These are phyloP conservation scores for Arthrobotrys sinensis DNA, from an alignment of 2,329 filamentous ascomycete genomes.

Conservation along the genomic window DNA sequence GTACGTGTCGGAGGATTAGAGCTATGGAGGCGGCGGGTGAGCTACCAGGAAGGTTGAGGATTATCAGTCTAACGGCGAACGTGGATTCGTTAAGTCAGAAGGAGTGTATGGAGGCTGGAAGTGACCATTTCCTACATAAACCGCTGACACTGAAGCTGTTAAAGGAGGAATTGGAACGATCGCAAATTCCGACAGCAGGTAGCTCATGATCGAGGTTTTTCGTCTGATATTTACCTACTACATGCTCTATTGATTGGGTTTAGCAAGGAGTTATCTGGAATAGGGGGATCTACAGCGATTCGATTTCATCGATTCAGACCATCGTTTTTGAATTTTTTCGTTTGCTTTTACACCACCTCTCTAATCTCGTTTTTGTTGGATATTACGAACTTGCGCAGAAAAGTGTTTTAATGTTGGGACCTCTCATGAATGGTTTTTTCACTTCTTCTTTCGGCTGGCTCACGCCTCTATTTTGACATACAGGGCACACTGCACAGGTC, in stretches of 20 bases:
- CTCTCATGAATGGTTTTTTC: background rate
- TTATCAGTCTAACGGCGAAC: constrained; percentile 59
- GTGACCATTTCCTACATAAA: constrained; percentile 56
- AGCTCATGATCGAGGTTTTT: background rate
- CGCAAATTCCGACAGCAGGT: background rate
- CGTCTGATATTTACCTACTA: background rate
- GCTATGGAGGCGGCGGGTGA: constrained; percentile 50
- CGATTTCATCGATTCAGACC: constrained; percentile 13
- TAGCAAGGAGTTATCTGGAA: constrained; percentile 34
- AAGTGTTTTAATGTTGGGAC: constrained; percentile 37
- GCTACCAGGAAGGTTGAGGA: constrained; percentile 41
- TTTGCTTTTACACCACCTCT: background rate
- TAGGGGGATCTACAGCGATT: constrained; percentile 11
- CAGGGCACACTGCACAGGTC: background rate
- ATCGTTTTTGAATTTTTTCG: constrained; percentile 11
- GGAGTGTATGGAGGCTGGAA: constrained; percentile 56
- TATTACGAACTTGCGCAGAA: constrained; percentile 14
- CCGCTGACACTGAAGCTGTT: constrained; percentile 53
- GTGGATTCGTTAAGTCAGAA: constrained; percentile 50
- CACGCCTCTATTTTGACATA: background rate
- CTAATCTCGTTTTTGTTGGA: background rate
- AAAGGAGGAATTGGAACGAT: constrained; percentile 39
- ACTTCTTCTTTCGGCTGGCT: background rate
- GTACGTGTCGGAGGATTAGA: constrained; percentile 50
- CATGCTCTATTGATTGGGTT: constrained; percentile 20